Evolutionary conservation across 2,329 filamentous ascomycete species (phyloP), one percentile per base, ranked within the genome.

Genomic region (Eutypella sp.): DNA sequence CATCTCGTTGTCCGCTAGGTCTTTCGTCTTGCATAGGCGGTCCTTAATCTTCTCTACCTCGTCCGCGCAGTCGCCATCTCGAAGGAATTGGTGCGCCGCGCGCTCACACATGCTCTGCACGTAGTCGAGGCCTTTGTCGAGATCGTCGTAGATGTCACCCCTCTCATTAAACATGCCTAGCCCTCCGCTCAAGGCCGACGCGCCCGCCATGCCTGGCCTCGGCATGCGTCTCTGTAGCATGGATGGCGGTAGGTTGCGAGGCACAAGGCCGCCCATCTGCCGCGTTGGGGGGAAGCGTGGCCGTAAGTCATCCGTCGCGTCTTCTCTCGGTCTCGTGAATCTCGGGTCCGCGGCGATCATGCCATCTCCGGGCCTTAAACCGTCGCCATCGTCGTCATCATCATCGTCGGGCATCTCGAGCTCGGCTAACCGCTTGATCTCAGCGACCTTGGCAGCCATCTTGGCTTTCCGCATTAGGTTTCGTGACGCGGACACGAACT

Each of bases 401-500:
- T 73, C 73, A 15, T 73, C 70, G 3, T 73, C 73, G 1, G 75
- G 71, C 45, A 79, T 72, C 45, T 84, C 81, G 44, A 81, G 68
- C 57, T 82, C 77, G 2, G 77, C 79, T 49, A 82, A 63, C 38
- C 73, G 73, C 57, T 76, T 79, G 59, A 84, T 84, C 54, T 82
- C 76, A 2, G 80, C 84, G 47, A 89, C 82, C 60, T 84, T 85
- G 45, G 84, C 83, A 44, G 87, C 86, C 85, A 89, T 89, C 68
- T 89, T 93, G 43, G 85, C 89, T 67, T 92, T 95, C 41, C 91
- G 84, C 64, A 96, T 84, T 53, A 88, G 74, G 66, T 95, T 95
- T 47, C 91, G 76, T 41, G 86, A 87, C 1, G 81, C 80, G 5
- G 87, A 89, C 29, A 96, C 83, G 46, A 87, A 85, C 50, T 89